Percentiles rank a stretch among this genome's conserved stretches.
phyloP scores from a whole-genome alignment of 805 yeast genomes.

The Tetrapisispora pingtungensis region DNA sequence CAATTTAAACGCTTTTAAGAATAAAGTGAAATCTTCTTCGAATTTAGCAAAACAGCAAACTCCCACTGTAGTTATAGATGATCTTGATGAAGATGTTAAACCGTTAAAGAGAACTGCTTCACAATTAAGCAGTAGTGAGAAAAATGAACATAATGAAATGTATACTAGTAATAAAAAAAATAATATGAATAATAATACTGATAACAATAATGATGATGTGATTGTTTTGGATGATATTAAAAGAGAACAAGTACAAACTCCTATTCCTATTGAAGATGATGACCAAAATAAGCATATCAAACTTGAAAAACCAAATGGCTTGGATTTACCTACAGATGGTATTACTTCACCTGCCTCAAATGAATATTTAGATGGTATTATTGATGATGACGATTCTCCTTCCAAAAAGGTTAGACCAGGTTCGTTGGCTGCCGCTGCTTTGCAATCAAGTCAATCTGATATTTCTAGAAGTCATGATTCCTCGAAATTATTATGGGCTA shows the following conservation, averaged over 20 bases:
- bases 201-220: constrained; percentile 5
- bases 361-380: constrained; percentile 9
- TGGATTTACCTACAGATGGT: neutral
- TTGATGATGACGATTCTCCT: constrained; percentile 16
- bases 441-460: constrained; percentile 22
- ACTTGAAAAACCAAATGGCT: neutral
- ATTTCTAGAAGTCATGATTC: constrained; percentile 47
- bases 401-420: constrained; percentile 26
- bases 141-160: neutral
- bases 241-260: neutral
- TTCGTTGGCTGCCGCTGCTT: constrained; percentile 25
- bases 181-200: no score
- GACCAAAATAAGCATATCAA: neutral
- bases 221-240: neutral
- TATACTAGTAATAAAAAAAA: constrained; percentile 5
- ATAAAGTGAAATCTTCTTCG: constrained; percentile 49
- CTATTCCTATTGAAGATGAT: neutral
- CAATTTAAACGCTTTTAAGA: constrained; percentile 57
- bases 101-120: constrained; percentile 9
- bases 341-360: constrained; percentile 5
- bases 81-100: constrained; percentile 7
- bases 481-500: constrained; percentile 82
- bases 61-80: neutral
- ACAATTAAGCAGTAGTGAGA: constrained; percentile 11
- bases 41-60: neutral